Percentiles rank a stretch among this genome's conserved stretches.
Evolutionary conservation across 1,139 yeast genomes (phyloP).

Genomic region (Pichia sp.): DNA sequence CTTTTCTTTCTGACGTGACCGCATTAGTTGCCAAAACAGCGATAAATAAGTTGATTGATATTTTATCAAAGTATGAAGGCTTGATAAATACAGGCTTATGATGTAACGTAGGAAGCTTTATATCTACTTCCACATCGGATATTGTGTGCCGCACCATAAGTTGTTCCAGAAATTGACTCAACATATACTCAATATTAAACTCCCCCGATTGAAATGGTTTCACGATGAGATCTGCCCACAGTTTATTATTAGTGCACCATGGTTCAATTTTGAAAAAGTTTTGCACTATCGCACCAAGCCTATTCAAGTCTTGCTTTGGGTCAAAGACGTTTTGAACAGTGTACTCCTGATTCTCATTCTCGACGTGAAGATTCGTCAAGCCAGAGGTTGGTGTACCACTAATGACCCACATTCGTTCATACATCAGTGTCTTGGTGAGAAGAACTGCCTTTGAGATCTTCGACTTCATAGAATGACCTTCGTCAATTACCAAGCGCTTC

Average conservation of each 20-base stretch:
- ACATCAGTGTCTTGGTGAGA: slow-evolving; percentile 40
- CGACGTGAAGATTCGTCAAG: slow-evolving; percentile 50
- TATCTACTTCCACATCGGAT: slow-evolving; percentile 45
- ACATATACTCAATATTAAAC: slow-evolving; percentile 36
- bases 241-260: slow-evolving; percentile 38
- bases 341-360: slow-evolving; percentile 30
- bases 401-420: slow-evolving; percentile 66
- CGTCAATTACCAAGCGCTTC: slow-evolving; percentile 69
- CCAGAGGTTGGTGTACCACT: slow-evolving; percentile 76
- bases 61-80: slow-evolving; percentile 55
- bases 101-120: slow-evolving; percentile 50
- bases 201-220: slow-evolving; percentile 38
- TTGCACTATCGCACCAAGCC: slow-evolving; percentile 45
- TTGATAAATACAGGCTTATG: slow-evolving; percentile 50
- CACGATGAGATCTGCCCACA: slow-evolving; percentile 42
- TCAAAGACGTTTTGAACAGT: slow-evolving; percentile 30
- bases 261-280: slow-evolving; percentile 57
- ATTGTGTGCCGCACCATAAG: slow-evolving; percentile 51
- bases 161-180: slow-evolving; percentile 36
- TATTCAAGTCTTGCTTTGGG: slow-evolving; percentile 45
- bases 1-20: slow-evolving; percentile 62
- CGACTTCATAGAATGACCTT: slow-evolving; percentile 59
- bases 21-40: slow-evolving; percentile 68
- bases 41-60: slow-evolving; percentile 55
- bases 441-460: slow-evolving; percentile 42